A percentile compares a stretch with the other conserved stretches of the same genome.
Evolutionary conservation across 495 filamentous ascomycete species (phyloP).

Genomic region (Letharia columbiana): DNA sequence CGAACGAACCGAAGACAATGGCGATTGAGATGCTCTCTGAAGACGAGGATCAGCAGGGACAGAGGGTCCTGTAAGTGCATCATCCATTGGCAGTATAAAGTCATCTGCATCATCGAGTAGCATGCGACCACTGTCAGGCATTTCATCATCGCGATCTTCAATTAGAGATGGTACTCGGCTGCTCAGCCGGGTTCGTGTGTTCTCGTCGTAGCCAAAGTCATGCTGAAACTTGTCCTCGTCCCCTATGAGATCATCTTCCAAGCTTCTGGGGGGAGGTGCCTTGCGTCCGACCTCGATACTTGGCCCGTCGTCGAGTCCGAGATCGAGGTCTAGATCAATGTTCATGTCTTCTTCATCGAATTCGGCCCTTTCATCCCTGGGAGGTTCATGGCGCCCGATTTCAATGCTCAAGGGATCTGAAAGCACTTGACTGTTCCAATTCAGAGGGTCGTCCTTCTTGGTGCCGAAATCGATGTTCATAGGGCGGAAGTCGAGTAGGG

Average conservation of each 20-base stretch:
- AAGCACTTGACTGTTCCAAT: conserved; percentile 60
- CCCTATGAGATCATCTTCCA: conserved; percentile 67
- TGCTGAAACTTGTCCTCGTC: conserved; percentile 48
- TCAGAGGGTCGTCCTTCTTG: conserved; percentile 50
- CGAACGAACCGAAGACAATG: conserved; percentile 50
- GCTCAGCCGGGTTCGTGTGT: conserved; percentile 21
- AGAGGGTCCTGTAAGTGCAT: conserved; percentile 33
- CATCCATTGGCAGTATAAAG: conserved; percentile 53
- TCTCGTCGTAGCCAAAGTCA: conserved; percentile 47
- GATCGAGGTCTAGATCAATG: conserved; percentile 44
- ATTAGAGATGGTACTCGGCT: conserved; percentile 36
- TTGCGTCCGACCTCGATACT: conserved; percentile 83
- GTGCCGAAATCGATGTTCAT: conserved; percentile 49
- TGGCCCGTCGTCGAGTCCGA: conserved; percentile 43
- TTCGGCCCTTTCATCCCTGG: conserved; percentile 38
- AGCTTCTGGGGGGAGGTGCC: conserved; percentile 52
- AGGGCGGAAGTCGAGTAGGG: conserved; percentile 62
- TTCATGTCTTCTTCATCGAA: conserved; percentile 43
- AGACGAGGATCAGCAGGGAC: conserved; percentile 38
- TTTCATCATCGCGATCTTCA: conserved; percentile 35
- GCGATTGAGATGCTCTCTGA: conserved; percentile 56
- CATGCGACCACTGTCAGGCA: conserved; percentile 36
- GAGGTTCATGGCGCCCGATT: conserved; percentile 35
- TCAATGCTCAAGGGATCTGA: conserved; percentile 51
- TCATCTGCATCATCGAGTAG: conserved; percentile 51